A percentile compares a stretch with the other conserved stretches of the same genome.
Evolutionary conservation across 495 filamentous ascomycete genomes (phyloP).

Genomic region (Neurospora tetraspora): DNA sequence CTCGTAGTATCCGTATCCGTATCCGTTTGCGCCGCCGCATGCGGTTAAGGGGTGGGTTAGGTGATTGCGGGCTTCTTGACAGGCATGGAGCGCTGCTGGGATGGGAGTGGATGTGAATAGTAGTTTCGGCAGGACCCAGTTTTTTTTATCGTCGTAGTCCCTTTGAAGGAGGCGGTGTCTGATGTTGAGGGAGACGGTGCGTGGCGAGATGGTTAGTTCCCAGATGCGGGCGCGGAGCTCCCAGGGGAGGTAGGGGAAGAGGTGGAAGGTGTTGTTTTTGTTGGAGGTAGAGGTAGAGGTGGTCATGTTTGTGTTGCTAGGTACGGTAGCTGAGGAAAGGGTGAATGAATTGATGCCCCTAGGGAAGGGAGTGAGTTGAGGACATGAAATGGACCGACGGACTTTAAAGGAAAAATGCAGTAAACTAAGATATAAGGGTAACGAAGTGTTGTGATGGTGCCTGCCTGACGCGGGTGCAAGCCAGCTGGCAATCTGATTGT

Average conservation of each 20-base stretch:
- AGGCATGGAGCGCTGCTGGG: neutral
- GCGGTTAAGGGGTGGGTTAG: neutral
- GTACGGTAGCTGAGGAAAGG: too few relatives aligned
- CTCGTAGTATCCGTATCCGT: neutral
- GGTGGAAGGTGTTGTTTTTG: constrained; percentile 15
- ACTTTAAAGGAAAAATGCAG: too few relatives aligned
- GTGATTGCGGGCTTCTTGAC: neutral
- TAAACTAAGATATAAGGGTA: too few relatives aligned
- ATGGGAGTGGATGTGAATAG: neutral
- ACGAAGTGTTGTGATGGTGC: too few relatives aligned
- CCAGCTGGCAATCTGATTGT: too few relatives aligned
- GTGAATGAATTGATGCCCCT: too few relatives aligned
- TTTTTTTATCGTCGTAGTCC: too few relatives aligned
- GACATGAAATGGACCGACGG: too few relatives aligned
- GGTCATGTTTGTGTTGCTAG: neutral
- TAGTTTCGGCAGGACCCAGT: neutral
- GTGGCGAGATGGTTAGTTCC: constrained; percentile 28
- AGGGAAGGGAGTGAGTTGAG: too few relatives aligned
- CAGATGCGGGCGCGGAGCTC: constrained; percentile 41
- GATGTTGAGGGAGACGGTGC: constrained; percentile 8
- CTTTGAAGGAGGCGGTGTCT: too few relatives aligned
- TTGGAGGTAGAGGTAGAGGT: neutral
- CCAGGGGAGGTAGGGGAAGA: constrained; percentile 30
- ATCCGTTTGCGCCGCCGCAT: neutral
- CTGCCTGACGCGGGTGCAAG: too few relatives aligned